Evolutionary conservation across 2,329 filamentous ascomycete species (phyloP).

Genomic region (Ceratocystis smalleyi): DNA sequence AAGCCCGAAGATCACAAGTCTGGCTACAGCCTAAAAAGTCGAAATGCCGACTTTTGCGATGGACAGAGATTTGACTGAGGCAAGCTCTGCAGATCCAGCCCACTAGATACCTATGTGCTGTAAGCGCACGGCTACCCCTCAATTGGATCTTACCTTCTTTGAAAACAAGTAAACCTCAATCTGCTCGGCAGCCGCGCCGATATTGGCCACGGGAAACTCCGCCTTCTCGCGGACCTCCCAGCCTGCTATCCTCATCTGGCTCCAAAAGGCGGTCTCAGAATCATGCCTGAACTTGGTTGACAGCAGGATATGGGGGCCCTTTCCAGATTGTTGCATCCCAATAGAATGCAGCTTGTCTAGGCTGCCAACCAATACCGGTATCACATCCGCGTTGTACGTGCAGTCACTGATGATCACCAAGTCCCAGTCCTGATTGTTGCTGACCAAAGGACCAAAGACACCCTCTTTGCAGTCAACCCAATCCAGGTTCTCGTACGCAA

Average conservation of each 20-base stretch:
- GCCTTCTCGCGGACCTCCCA: constrained; percentile 32
- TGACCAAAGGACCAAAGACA: constrained; percentile 28
- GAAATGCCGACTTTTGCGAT: background rate
- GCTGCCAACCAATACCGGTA: constrained; percentile 38
- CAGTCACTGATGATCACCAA: constrained; percentile 43
- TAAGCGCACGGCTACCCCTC: background rate
- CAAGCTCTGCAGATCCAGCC: background rate
- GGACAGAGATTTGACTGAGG: background rate
- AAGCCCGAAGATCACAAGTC: background rate
- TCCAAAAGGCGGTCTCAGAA: constrained; percentile 36
- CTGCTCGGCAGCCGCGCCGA: constrained; percentile 30
- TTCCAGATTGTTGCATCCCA: constrained; percentile 17
- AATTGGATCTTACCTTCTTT: background rate
- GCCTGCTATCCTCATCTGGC: constrained; percentile 29
- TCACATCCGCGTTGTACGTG: constrained; percentile 44
- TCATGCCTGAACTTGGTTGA: constrained; percentile 42
- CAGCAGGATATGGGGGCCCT: constrained; percentile 31
- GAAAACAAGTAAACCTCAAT: constrained; percentile 40
- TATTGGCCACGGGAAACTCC: constrained; percentile 31
- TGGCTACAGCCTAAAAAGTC: background rate
- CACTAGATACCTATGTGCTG: background rate
- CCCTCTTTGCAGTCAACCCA: constrained; percentile 38
- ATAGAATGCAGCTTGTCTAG: constrained; percentile 33
- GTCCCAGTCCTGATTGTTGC: constrained; percentile 31
- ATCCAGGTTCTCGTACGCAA: constrained; percentile 40